Conservation (phyloP, 1,284 basidiomycete genomes). For the Sporisorium reilianum region DNA sequence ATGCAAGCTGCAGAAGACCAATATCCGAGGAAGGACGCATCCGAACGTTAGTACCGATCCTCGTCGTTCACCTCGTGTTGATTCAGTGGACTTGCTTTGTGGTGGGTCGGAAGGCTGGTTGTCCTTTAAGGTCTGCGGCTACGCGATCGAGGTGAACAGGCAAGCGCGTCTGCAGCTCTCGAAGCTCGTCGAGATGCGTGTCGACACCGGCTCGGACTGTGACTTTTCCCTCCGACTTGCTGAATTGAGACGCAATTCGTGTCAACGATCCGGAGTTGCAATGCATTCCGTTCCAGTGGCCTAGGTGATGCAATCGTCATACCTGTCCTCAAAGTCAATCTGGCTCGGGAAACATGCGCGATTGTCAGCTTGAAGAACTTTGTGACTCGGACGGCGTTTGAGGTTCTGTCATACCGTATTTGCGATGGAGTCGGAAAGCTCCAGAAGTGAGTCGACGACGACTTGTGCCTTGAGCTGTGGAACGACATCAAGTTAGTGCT, state of each 20-base stretch:
- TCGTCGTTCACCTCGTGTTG: too few species aligned
- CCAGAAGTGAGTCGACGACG: slow-evolving; percentile 11
- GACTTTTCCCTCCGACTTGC: slow-evolving; percentile 29
- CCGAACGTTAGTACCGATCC: not conserved
- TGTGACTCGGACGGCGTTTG: not conserved
- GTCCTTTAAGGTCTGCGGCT: slow-evolving; percentile 22
- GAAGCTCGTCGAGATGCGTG: slow-evolving; percentile 34
- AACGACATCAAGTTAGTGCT: not conserved
- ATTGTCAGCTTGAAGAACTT: not conserved
- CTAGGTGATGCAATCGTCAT: not conserved
- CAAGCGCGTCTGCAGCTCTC: slow-evolving; percentile 13
- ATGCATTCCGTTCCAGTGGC: not conserved
- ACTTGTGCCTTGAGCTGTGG: slow-evolving; percentile 20
- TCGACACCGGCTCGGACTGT: slow-evolving; percentile 33
- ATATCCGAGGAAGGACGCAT: not conserved
- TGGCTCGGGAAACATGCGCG: not conserved
- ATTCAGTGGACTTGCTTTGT: slow-evolving; percentile 12
- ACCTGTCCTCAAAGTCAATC: slow-evolving; percentile 51
- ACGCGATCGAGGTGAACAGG: slow-evolving; percentile 22
- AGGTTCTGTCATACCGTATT: slow-evolving; percentile 14
- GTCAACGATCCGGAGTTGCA: not conserved
- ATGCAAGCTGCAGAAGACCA: slow-evolving; percentile 12
- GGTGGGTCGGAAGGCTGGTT: slow-evolving; percentile 27
- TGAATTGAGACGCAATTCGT: not conserved
- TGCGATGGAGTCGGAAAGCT: slow-evolving; percentile 14